Percentiles rank a stretch among this genome's conserved stretches.
Evolutionary conservation across 441 rosid genomes (phyloP).

Genomic region (Populus hybrid): DNA sequence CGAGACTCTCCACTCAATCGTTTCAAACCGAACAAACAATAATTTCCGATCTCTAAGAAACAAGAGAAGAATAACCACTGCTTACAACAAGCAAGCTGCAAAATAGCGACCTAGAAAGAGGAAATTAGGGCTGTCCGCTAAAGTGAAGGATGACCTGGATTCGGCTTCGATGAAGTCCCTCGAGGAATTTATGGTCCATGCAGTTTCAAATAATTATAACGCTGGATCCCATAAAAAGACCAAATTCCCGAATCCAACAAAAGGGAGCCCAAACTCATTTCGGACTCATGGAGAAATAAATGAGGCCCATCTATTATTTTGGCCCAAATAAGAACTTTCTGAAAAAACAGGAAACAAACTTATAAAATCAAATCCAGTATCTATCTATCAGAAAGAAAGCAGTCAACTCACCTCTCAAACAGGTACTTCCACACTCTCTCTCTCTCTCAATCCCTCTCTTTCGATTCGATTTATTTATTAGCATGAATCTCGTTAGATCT

Average conservation of each 20-base stretch:
- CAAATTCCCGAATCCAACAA: too few species aligned
- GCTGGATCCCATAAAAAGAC: too few species aligned
- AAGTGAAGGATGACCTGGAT: slow-evolving; percentile 10
- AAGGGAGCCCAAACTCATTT: neutral
- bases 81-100: slow-evolving; percentile 48
- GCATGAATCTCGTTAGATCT: neutral
- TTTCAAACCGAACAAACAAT: slow-evolving; percentile 50
- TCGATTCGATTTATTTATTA: neutral
- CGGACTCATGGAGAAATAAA: too few species aligned
- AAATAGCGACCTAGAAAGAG: slow-evolving; percentile 49
- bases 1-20: slow-evolving; percentile 60
- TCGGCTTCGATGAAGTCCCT: slow-evolving; percentile 26
- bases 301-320: neutral
- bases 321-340: neutral
- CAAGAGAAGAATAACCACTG: slow-evolving; percentile 83
- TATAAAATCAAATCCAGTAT: neutral
- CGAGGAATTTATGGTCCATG: slow-evolving; percentile 22
- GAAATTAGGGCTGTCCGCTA: slow-evolving; percentile 28
- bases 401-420: too few species aligned
- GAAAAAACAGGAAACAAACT: neutral
- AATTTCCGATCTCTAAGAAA: slow-evolving; percentile 64
- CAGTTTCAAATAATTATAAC: too few species aligned
- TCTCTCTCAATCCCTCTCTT: neutral
- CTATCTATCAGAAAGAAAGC: too few species aligned
- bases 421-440: neutral